Base-by-base conservation (phyloP, 306 rosid genomes). In the Prosopis cineraria region DNA sequence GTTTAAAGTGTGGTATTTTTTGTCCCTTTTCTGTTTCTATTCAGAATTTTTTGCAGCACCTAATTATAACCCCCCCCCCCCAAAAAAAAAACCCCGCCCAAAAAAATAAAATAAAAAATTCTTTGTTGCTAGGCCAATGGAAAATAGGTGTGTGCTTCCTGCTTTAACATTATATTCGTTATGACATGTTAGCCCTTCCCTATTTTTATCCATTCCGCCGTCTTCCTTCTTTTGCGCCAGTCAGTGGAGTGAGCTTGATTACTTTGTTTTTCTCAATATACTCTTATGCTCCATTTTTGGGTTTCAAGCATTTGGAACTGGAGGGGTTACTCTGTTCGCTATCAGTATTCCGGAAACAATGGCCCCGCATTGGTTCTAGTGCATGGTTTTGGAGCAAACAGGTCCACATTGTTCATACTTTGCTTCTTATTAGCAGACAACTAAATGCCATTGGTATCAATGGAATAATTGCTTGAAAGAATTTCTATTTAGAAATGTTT, bases 301-400 rank as follows among this genome's bases (percentile, higher is more conserved):
- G 56, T 25, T 36, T 75, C 87, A 72, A 92, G 97, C 14, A 68
- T 47, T 59, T 95, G 98, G 98, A 89, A 88, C 37, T 95, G 98
- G 98, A 89, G 87, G 77, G 98, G 90, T 52, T 91, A 92, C 77
- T 84, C 93, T 60, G 85, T 92, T 74, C 98, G 97, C 68, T 94
- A 94, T 80, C 97, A 94, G 75, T 78, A 33, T 81, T 66, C 91
- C 27, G 98, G 98, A 70, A 85, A 81, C 63, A 64, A 56, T 69
- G 98, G 98, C 77, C 97, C 97, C 75, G 92, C 98, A 14, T 76
- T 92, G 40, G 83, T 95, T 73, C 76, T 92, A 70, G 84, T 95
- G 68, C 98, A 92, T 69, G 98, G 98, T 65, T 95, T 95, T 84
- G 98, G 98, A 84, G 98, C 98, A 77, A 95, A 95, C 93, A 95